Conservation (phyloP, 2,329 filamentous ascomycete genomes). For the Exophiala alcalophila region DNA sequence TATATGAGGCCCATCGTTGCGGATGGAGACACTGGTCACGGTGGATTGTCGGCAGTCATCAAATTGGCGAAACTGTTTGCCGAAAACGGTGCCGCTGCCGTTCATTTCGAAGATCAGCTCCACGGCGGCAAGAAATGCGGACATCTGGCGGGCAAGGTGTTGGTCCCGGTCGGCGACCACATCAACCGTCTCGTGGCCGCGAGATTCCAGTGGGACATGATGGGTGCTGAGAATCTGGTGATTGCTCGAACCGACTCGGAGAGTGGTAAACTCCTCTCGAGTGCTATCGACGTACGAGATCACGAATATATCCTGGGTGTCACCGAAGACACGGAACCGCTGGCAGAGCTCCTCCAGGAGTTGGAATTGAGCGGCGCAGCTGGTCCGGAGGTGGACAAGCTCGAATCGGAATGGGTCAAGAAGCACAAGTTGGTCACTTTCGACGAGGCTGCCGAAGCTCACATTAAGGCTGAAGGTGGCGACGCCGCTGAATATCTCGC, state of each 20-base stretch:
- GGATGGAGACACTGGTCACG: slow-evolving; percentile 92
- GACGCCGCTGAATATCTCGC: slow-evolving; percentile 64
- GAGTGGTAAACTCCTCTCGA: slow-evolving; percentile 84
- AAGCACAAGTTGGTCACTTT: slow-evolving; percentile 81
- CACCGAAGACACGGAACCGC: slow-evolving; percentile 70
- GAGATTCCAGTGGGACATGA: slow-evolving; percentile 96
- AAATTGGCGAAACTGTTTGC: slow-evolving; percentile 97
- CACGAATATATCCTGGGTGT: slow-evolving; percentile 96
- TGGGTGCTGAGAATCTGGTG: slow-evolving; percentile 92
- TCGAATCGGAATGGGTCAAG: slow-evolving; percentile 86
- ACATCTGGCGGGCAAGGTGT: slow-evolving; percentile 90
- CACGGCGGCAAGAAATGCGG: slow-evolving; percentile 99
- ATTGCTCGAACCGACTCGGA: slow-evolving; percentile 96
- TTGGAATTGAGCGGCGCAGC: slow-evolving; percentile 81
- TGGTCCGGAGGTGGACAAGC: slow-evolving; percentile 77
- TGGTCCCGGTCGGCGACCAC: slow-evolving; percentile 91
- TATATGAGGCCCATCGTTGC: slow-evolving; percentile 94
- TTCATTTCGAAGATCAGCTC: slow-evolving; percentile 97
- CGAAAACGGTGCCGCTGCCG: slow-evolving; percentile 91
- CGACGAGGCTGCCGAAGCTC: slow-evolving; percentile 80
- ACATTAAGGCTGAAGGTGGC: slow-evolving; percentile 66
- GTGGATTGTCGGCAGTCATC: slow-evolving; percentile 84
- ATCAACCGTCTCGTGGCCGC: slow-evolving; percentile 91
- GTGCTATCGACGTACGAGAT: slow-evolving; percentile 87
- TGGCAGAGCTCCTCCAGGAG: slow-evolving; percentile 82